Evolutionary conservation across 495 filamentous ascomycete species (phyloP), one percentile per base, ranked within the genome.

Genomic region (Extremus antarcticus): DNA sequence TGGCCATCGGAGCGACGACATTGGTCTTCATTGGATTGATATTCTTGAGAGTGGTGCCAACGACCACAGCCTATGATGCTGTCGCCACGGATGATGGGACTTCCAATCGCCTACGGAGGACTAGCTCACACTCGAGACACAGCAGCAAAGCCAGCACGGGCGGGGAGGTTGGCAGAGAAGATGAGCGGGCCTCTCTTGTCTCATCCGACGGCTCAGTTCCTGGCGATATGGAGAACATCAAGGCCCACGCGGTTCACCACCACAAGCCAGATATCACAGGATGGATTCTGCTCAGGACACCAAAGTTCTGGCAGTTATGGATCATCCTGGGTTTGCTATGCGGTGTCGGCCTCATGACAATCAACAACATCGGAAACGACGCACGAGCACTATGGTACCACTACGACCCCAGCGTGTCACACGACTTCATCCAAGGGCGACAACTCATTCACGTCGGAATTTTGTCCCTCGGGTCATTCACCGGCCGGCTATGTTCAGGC

Each of bases 321-420:
- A 61, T 78, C 49, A 79, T 94, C 38, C 85, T 97, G 78, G 91
- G 84, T 29, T 76, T 96, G 16, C 73, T 97, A 57, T 88, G 89
- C 19, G 92, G 92, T 41, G 86, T 95, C 65, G 92, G 92, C 11
- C 70, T 97, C 64, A 98, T 98, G 92, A 97, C 94, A 2, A 98
- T 98, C 67, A 98, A 98, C 70, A 98, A 98, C 65, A 97, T 98
- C 68, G 94, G 92, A 46, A 94, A 95, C 65, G 84, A 90, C 66
- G 74, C 79, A 51, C 78, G 78, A 65, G 81, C 82, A 17, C 75
- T 95, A 9, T 95, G 90, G 90, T 79, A 76, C 41, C 79, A 86
- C 65, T 92, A 86, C 65, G 88, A 95, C 62, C 78, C 85, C 65
- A 81, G 77, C 23, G 85, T 83, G 0, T 71, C 75, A 48, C 73